Conservation (phyloP, 192 early-diverging fungal genomes). For the Backusella westeae region DNA sequence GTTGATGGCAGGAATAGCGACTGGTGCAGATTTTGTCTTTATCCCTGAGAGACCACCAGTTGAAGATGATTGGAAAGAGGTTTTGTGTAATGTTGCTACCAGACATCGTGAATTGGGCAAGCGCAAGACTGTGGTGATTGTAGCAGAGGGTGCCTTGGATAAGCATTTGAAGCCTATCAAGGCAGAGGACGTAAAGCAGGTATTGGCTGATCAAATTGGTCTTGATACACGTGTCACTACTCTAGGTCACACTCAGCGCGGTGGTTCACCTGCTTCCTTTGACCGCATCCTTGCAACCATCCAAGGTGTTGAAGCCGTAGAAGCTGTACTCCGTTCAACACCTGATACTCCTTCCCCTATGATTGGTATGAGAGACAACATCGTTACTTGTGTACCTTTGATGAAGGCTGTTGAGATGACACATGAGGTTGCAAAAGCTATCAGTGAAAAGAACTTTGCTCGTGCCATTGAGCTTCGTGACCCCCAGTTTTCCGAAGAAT, state of each 20-base stretch:
- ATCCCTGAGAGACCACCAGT: constrained; percentile 91
- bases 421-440: constrained; percentile 83
- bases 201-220: constrained; percentile 73
- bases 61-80: constrained; percentile 80
- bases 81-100: constrained; percentile 75
- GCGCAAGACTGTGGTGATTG: constrained; percentile 87
- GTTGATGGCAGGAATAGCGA: constrained; percentile 76
- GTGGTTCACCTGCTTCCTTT: constrained; percentile 89
- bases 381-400: constrained; percentile 78
- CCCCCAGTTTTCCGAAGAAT: constrained; percentile 74
- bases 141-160: constrained; percentile 98
- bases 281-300: constrained; percentile 90
- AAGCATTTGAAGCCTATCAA: constrained; percentile 84
- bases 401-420: constrained; percentile 96
- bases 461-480: constrained; percentile 89
- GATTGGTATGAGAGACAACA: constrained; percentile 89
- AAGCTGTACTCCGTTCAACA: constrained; percentile 82
- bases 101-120: constrained; percentile 78
- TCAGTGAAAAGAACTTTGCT: constrained; percentile 79
- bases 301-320: constrained; percentile 93
- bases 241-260: constrained; percentile 93
- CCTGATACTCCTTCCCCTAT: constrained; percentile 84
- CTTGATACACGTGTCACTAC: constrained; percentile 93
- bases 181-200: constrained; percentile 75
- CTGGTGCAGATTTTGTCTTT: constrained; percentile 95